Percentiles rank a stretch among this genome's conserved stretches.
These are phyloP conservation scores for Lunularia cruciata DNA, from an alignment of 225 moss, liverwort and hornwort genomes.

Conservation along the genomic window DNA sequence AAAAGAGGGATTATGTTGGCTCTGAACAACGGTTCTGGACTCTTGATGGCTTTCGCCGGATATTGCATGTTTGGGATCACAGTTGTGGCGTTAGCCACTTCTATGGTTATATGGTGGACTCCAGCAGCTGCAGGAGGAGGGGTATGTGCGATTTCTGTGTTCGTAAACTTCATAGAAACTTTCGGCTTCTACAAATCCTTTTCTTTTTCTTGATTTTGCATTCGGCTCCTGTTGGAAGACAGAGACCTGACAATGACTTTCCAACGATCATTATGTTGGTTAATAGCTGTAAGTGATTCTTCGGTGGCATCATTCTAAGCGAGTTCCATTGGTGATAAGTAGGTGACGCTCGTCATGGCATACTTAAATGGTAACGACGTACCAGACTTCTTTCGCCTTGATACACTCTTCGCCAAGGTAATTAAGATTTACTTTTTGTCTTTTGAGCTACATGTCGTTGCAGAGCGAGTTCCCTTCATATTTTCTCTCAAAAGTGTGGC, in stretches of 20 bases:
- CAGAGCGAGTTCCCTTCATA: no score
- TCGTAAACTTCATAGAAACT: no score
- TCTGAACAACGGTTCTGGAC: conserved; percentile 53
- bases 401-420: conserved; percentile 71
- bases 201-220: no score
- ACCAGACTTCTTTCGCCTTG: conserved; percentile 65
- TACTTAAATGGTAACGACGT: conserved; percentile 87
- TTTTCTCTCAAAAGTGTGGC: neutral
- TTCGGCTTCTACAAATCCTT: no score
- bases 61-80: conserved; percentile 60
- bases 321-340: conserved; percentile 1
- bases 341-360: conserved; percentile 91
- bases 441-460: neutral
- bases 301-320: neutral
- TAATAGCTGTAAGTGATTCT: no score
- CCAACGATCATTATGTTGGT: no score
- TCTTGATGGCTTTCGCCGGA: conserved; percentile 59
- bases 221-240: no score
- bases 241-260: no score
- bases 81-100: conserved; percentile 67
- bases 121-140: conserved; percentile 94
- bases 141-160: no score
- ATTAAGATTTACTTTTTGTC: neutral
- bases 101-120: conserved; percentile 75
- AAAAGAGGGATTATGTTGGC: conserved; percentile 62